phyloP scores from a whole-genome alignment of 805 yeast genomes.

The Geotrichum ghanense region DNA sequence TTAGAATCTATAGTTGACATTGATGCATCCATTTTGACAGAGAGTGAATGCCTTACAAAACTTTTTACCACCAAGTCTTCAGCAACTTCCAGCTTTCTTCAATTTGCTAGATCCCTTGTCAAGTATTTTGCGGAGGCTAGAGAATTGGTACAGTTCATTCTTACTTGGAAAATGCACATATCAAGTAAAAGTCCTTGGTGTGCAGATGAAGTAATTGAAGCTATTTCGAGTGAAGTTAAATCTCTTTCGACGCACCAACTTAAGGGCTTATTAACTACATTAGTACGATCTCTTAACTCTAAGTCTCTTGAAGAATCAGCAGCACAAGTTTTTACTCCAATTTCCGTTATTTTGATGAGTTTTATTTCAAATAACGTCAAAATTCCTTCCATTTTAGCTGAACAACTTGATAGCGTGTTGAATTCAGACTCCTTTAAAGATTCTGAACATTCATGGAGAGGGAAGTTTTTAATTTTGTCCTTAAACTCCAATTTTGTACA shows the following conservation, averaged over 20 bases:
- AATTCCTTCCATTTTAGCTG: neutral
- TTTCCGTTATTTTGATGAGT: conserved; percentile 3
- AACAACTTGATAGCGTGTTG: neutral
- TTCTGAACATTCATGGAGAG: conserved; percentile 6
- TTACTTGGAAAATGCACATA: conserved; percentile 3
- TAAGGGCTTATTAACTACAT: conserved; percentile 3
- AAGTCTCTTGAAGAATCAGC: neutral
- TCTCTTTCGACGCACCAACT: conserved; percentile 6
- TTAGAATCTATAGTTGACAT: conserved; percentile 1
- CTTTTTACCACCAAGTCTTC: neutral
- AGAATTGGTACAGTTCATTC: conserved; percentile 4
- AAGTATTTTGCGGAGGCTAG: conserved; percentile 1
- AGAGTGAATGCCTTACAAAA: neutral
- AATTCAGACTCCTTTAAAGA: neutral
- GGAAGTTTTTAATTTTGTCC: conserved; percentile 9
- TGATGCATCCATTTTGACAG: conserved; percentile 1
- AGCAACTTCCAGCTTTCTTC: neutral
- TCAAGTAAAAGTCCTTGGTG: conserved; percentile 1
- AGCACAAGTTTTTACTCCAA: neutral
- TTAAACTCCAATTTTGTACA: conserved; percentile 3
- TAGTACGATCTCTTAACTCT: neutral
- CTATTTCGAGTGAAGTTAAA: conserved; percentile 7
- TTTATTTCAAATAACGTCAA: conserved; percentile 3
- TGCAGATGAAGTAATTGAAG: conserved; percentile 1
- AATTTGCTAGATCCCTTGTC: conserved; percentile 1